A percentile compares a stretch with the other conserved stretches of the same genome.
Evolutionary conservation across 2,329 filamentous ascomycete species (phyloP).

Genomic region (Colletotrichum sublineola): DNA sequence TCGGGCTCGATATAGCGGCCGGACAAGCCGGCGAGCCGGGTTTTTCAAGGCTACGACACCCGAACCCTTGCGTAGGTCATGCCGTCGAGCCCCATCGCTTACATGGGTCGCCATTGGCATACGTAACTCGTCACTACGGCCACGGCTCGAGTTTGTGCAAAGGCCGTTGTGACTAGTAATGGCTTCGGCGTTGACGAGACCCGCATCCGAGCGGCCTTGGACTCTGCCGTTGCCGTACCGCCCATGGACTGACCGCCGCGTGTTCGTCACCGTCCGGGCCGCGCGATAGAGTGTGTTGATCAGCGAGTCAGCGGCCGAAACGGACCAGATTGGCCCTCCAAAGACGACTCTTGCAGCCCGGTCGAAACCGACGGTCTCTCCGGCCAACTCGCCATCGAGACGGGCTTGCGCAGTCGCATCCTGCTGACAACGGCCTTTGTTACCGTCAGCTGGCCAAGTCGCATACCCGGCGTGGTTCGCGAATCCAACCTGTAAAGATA

Average conservation of each 20-base stretch:
- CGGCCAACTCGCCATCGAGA: slow-evolving; percentile 8
- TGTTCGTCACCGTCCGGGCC: not conserved
- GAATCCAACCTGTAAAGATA: not conserved
- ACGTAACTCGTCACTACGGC: not conserved
- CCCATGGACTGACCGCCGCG: slow-evolving; percentile 16
- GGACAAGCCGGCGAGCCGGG: no score
- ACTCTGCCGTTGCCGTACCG: no score
- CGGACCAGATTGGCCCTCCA: not conserved
- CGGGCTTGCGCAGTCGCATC: not conserved
- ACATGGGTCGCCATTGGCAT: not conserved
- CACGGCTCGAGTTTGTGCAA: not conserved
- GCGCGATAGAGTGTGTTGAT: not conserved
- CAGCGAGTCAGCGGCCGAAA: not conserved
- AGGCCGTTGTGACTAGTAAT: not conserved
- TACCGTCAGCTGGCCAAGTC: not conserved
- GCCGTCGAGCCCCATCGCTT: not conserved
- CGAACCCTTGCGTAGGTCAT: not conserved
- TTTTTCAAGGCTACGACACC: not conserved
- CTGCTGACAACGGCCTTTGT: not conserved
- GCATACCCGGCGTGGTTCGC: not conserved
- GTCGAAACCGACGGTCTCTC: not conserved
- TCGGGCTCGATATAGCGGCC: not conserved
- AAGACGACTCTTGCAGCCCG: not conserved
- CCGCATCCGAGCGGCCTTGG: slow-evolving; percentile 6
- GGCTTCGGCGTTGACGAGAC: not conserved